Percentiles rank a stretch among this genome's conserved stretches.
Evolutionary conservation across 2,329 filamentous ascomycete species (phyloP).

Genomic region (Aspergillus tamarii): DNA sequence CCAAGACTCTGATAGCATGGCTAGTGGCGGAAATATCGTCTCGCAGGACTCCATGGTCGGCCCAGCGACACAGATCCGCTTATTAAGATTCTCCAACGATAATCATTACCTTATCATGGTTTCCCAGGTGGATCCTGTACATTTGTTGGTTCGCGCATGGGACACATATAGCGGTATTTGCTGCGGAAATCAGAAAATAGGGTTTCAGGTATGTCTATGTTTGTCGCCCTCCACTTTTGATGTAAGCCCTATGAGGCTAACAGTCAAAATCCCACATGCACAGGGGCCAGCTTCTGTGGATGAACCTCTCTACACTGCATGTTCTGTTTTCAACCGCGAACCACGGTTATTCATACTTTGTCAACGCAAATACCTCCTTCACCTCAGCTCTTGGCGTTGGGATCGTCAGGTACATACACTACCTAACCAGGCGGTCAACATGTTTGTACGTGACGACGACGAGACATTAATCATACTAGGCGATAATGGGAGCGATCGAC

Average conservation of each 20-base stretch:
- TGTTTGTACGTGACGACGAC: slow-evolving; percentile 8
- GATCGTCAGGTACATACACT: background rate
- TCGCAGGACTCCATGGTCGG: slow-evolving; percentile 4
- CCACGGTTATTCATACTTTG: slow-evolving; percentile 8
- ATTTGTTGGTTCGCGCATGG: slow-evolving; percentile 17
- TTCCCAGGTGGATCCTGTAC: slow-evolving; percentile 4
- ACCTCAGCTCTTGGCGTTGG: slow-evolving; percentile 6
- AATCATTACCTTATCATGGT: slow-evolving; percentile 17
- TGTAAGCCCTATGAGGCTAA: background rate
- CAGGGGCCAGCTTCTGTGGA: background rate
- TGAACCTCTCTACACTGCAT: slow-evolving; percentile 5
- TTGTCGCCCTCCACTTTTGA: background rate
- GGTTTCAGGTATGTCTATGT: background rate
- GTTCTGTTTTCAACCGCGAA: background rate
- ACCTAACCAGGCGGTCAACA: background rate
- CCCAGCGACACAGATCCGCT: slow-evolving; percentile 13
- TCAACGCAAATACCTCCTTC: background rate
- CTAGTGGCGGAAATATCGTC: slow-evolving; percentile 13
- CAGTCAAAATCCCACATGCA: background rate
- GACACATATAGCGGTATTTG: slow-evolving; percentile 12
- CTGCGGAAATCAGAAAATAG: slow-evolving; percentile 1
- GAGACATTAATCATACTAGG: slow-evolving; percentile 1
- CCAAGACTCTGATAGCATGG: slow-evolving; percentile 4
- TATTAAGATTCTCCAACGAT: slow-evolving; percentile 15
- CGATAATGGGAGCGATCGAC: slow-evolving; percentile 7